Evolutionary conservation across 1,139 yeast species (phyloP).

Genomic region (Candida gigantensis): DNA sequence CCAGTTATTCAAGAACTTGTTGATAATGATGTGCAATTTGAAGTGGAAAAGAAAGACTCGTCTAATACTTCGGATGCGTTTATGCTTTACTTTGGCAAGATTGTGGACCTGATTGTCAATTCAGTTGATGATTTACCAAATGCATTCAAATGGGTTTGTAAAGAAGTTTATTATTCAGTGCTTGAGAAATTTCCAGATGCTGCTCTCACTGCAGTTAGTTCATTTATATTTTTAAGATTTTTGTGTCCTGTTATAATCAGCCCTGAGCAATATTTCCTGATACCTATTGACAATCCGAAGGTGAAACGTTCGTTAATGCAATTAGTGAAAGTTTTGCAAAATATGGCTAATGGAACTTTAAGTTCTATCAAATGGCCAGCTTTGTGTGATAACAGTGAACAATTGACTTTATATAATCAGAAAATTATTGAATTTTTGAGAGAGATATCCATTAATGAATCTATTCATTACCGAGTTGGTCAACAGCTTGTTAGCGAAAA

Average conservation of each 20-base stretch:
- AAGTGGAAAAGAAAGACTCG: constrained; percentile 60
- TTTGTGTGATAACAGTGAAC: constrained; percentile 40
- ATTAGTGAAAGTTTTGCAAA: constrained; percentile 82
- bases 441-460: constrained; percentile 18
- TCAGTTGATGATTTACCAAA: constrained; percentile 65
- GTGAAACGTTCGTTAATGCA: constrained; percentile 77
- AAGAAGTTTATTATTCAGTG: constrained; percentile 68
- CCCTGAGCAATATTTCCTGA: constrained; percentile 66
- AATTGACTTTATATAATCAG: constrained; percentile 44
- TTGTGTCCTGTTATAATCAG: constrained; percentile 91
- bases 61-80: constrained; percentile 47
- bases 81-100: constrained; percentile 54
- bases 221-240: constrained; percentile 80
- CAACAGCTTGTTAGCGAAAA: constrained; percentile 17
- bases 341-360: constrained; percentile 79
- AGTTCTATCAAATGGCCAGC: constrained; percentile 62
- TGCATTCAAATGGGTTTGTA: constrained; percentile 74
- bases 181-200: constrained; percentile 67
- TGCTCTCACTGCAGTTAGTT: constrained; percentile 76
- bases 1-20: constrained; percentile 59
- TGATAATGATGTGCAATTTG: constrained; percentile 54
- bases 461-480: constrained; percentile 32
- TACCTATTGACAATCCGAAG: constrained; percentile 46
- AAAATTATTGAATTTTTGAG: constrained; percentile 51
- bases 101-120: constrained; percentile 61